Conservation (phyloP, 306 rosid species). For the Fragaria nilgerrensis region DNA sequence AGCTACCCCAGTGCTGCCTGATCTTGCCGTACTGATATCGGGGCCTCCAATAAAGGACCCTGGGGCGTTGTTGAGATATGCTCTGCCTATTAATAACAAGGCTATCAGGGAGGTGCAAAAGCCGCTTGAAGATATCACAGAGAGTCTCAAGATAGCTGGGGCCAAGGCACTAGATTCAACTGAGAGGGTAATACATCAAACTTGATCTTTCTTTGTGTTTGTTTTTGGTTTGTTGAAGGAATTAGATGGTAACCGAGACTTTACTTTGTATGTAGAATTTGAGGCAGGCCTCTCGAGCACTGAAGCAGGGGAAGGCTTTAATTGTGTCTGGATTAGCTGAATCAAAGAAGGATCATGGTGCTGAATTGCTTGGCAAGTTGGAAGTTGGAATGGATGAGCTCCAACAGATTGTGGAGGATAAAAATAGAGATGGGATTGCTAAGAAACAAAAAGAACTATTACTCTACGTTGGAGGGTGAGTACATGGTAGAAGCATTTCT, state of each 20-base stretch:
- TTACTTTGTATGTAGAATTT: constrained; percentile 56
- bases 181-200: constrained; percentile 67
- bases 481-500: constrained; percentile 12
- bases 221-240: not conserved
- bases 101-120: constrained; percentile 96
- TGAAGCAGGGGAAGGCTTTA: constrained; percentile 78
- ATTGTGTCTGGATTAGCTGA: constrained; percentile 83
- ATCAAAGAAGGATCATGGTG: constrained; percentile 82
- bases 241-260: constrained; percentile 14
- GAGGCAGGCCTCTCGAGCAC: constrained; percentile 80
- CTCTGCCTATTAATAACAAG: constrained; percentile 87
- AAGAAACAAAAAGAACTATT: constrained; percentile 91
- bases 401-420: constrained; percentile 73
- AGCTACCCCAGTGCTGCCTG: constrained; percentile 62
- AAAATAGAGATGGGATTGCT: constrained; percentile 69
- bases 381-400: constrained; percentile 87
- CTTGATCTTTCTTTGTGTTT: constrained; percentile 4
- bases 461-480: constrained; percentile 86
- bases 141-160: constrained; percentile 86
- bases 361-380: constrained; percentile 73
- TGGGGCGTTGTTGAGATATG: constrained; percentile 84
- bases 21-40: constrained; percentile 76
- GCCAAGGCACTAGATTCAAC: constrained; percentile 85
- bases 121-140: constrained; percentile 94
- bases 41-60: constrained; percentile 99